Percentiles rank a stretch among this genome's conserved stretches.
Conservation (phyloP, 2,329 filamentous ascomycete species). For the Verticillium klebahnii region DNA sequence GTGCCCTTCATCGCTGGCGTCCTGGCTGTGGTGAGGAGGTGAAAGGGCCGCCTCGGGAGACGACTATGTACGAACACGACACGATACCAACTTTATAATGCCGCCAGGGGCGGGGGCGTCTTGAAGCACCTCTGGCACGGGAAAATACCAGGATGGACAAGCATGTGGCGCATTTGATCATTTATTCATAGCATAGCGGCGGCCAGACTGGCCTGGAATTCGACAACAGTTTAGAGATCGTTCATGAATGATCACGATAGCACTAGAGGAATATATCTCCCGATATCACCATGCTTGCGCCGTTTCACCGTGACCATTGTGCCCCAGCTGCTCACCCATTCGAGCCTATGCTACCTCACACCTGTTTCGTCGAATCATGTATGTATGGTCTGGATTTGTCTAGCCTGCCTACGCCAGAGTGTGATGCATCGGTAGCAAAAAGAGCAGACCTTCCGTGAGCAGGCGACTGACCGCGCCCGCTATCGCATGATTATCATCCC, state of each 20-base stretch:
- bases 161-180: background rate
- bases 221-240: background rate
- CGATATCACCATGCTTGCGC: background rate
- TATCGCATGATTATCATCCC: background rate
- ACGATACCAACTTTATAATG: conserved; percentile 2
- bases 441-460: background rate
- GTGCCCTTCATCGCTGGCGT: conserved; percentile 18
- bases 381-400: background rate
- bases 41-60: background rate
- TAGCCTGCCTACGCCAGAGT: background rate
- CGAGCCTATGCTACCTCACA: background rate
- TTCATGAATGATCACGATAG: background rate
- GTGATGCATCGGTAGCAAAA: background rate
- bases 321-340: too few relatives aligned
- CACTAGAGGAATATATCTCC: background rate
- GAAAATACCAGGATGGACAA: background rate
- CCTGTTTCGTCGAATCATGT: background rate
- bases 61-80: background rate
- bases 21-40: conserved; percentile 11
- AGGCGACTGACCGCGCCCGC: background rate
- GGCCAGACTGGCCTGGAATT: background rate
- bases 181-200: background rate
- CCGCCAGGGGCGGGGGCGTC: background rate
- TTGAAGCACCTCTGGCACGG: background rate
- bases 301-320: too few relatives aligned